These are phyloP conservation scores for Monosporozyma unispora DNA, from an alignment of 805 yeast species.

Conservation along the genomic window DNA sequence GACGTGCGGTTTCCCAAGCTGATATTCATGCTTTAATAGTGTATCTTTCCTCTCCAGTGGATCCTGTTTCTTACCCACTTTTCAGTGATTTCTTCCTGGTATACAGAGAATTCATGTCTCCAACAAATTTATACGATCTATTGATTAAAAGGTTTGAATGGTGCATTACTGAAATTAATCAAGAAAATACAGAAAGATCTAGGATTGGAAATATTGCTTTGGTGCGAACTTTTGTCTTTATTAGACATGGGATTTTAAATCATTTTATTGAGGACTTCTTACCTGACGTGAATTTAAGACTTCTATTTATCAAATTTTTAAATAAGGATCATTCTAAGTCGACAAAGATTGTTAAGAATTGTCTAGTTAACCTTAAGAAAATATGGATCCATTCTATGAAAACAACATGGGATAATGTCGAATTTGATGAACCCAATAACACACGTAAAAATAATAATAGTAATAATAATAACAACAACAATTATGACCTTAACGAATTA, in stretches of 20 bases:
- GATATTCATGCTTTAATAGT: constrained; percentile 37
- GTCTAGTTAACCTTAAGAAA: constrained; percentile 39
- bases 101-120: constrained; percentile 58
- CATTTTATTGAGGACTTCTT: constrained; percentile 82
- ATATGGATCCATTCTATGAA: constrained; percentile 36
- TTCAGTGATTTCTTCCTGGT: constrained; percentile 82
- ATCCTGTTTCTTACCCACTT: constrained; percentile 63
- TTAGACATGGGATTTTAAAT: constrained; percentile 85
- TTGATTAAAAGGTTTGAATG: constrained; percentile 61
- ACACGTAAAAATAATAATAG: too few species aligned
- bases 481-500: constrained; percentile 4
- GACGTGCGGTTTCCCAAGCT: constrained; percentile 16
- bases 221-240: constrained; percentile 73
- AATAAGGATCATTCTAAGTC: constrained; percentile 22
- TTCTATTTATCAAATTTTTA: constrained; percentile 34
- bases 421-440: constrained; percentile 12
- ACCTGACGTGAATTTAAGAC: constrained; percentile 40
- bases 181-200: constrained; percentile 2
- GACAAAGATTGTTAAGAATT: constrained; percentile 28
- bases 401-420: constrained; percentile 23
- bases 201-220: constrained; percentile 55
- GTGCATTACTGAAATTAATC: constrained; percentile 42
- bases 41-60: constrained; percentile 58
- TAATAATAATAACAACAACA: too few species aligned
- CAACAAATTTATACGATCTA: constrained; percentile 50